Percentiles rank a stretch among this genome's conserved stretches.
These are phyloP conservation scores for Phaeosphaeriaceae sp. DNA, from an alignment of 2,329 filamentous ascomycete genomes.

Conservation along the genomic window DNA sequence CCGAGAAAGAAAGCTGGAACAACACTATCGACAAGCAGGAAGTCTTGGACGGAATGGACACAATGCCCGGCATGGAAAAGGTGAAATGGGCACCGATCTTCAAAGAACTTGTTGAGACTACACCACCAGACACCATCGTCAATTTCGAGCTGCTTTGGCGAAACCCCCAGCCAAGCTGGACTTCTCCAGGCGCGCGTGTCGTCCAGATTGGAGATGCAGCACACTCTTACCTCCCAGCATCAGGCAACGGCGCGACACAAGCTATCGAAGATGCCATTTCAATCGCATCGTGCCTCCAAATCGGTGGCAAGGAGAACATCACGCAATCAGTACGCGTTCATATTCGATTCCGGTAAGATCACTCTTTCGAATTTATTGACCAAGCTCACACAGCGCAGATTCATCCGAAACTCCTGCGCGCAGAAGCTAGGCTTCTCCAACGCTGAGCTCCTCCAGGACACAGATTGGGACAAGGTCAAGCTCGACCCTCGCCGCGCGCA, in stretches of 20 bases:
- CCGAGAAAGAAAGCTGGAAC: constrained; percentile 55
- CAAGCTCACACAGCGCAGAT: constrained; percentile 34
- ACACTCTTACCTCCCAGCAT: constrained; percentile 55
- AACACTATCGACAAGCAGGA: constrained; percentile 56
- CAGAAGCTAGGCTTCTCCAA: constrained; percentile 59
- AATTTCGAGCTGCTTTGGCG: constrained; percentile 59
- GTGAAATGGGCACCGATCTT: constrained; percentile 55
- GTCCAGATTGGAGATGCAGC: constrained; percentile 56
- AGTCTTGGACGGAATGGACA: constrained; percentile 55
- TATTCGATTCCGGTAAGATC: constrained; percentile 49
- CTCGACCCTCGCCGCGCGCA: constrained; percentile 53
- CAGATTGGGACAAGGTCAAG: constrained; percentile 58
- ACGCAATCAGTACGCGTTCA: constrained; percentile 50
- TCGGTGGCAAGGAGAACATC: constrained; percentile 51
- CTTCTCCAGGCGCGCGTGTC: constrained; percentile 51
- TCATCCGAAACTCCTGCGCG: constrained; percentile 56
- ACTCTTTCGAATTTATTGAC: background rate
- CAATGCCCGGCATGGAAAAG: constrained; percentile 50
- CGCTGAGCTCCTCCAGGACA: constrained; percentile 56
- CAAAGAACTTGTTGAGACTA: constrained; percentile 53
- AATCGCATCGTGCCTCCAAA: constrained; percentile 55
- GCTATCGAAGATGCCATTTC: constrained; percentile 57
- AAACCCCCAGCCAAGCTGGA: constrained; percentile 55
- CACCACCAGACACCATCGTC: constrained; percentile 56
- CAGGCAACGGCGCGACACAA: constrained; percentile 56